Base-by-base conservation (phyloP, 345 rosid genomes). In the Euphorbia peplus region DNA sequence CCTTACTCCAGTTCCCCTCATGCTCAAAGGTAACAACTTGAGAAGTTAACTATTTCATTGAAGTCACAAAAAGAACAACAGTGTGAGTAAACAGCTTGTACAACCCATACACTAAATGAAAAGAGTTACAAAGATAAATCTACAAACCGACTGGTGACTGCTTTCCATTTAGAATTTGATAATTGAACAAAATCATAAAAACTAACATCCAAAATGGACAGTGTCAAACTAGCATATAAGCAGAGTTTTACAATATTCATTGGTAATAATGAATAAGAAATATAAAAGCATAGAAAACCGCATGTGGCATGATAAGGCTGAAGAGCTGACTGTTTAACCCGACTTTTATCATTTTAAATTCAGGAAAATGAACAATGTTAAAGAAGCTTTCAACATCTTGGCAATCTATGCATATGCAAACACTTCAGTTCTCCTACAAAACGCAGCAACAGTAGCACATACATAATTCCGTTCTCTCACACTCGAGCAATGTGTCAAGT, bases 1-100 rank as follows among this genome's bases (percentile, higher is more conserved):
- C 98, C 81, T 88, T 89, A 72, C 81, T 85, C 98, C 98, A 93
- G 69, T 91, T 86, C 68, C 97, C 97, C 83, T 91, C 97, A 60
- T 91, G 97, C 90, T 93, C 98, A 78, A 82, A 89, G 76, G 95
- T 90, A 67, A 88, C 84, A 73, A 88, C 86, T 88, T 93, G 98
- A 73, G 97, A 88, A 62, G 85, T 75, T 87, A 91, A 77, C 98
- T 93, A 61, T 70, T 50, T 52, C 37, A 47, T 54, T 72, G 81
- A 61, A 48, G 28, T 71, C 61, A 69, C 68, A 73, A 66, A 71
- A 68, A 66, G 65, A 59, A 30, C 13, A 51, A 19, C 66, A 62
- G 14, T 13, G 35, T 60, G 65, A 78, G 78, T 22, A n/a, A 6
- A 26, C 9, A 70, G 22, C 30, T 54, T 21, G 18, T 29, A 52